Conservation (phyloP, 768 basidiomycete genomes). For the Amanita phalloides region DNA sequence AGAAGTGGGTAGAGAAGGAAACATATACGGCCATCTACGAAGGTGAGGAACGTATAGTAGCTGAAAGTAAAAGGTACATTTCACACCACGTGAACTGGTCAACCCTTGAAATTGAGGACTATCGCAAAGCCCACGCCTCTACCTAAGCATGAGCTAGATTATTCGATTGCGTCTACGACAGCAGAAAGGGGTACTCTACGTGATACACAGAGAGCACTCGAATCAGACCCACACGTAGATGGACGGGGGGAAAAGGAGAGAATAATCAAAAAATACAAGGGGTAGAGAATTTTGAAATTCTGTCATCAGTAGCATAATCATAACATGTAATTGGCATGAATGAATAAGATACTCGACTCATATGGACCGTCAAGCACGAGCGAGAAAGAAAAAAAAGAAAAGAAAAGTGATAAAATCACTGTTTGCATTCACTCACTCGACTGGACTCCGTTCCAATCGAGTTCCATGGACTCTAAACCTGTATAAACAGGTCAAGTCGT, state of each 20-base stretch:
- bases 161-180: no score
- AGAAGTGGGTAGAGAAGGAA: neutral
- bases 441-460: slow-evolving; percentile 29
- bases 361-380: neutral
- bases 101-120: no score
- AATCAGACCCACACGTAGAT: no score
- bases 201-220: neutral
- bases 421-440: neutral
- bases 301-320: neutral
- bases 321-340: no score
- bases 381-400: no score
- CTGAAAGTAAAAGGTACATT: no score
- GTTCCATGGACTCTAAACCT: slow-evolving; percentile 74
- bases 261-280: neutral
- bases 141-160: no score
- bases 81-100: no score
- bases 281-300: neutral
- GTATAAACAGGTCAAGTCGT: slow-evolving; percentile 83
- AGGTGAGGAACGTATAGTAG: neutral
- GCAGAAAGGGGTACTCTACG: neutral
- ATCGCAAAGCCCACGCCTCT: no score
- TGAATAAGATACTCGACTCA: no score
- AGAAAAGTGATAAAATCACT: neutral
- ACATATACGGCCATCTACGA: neutral
- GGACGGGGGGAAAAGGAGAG: no score